Percentiles rank a stretch among this genome's conserved stretches.
Evolutionary conservation across 2,329 filamentous ascomycete genomes (phyloP).

Genomic region (Hymenoscyphus fructigenus): DNA sequence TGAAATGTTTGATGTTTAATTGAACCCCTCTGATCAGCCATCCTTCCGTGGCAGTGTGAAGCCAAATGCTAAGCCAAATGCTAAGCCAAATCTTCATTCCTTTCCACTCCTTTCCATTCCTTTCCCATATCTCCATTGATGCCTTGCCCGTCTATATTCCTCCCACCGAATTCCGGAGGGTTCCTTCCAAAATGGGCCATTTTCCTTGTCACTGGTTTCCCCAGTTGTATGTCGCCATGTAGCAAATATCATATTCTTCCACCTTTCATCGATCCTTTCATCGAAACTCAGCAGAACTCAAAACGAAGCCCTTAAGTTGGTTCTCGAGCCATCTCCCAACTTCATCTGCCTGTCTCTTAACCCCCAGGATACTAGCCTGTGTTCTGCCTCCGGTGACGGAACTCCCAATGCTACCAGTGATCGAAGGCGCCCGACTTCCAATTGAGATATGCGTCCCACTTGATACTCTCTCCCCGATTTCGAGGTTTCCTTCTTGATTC

Average conservation of each 20-base stretch:
- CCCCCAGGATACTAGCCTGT: constrained; percentile 49
- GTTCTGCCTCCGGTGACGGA: constrained; percentile 37
- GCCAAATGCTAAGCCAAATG: not conserved
- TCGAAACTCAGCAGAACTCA: constrained; percentile 28
- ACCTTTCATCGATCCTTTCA: constrained; percentile 14
- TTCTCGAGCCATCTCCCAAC: constrained; percentile 60
- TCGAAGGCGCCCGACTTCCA: constrained; percentile 35
- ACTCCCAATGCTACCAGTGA: constrained; percentile 35
- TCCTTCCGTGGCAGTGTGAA: not conserved
- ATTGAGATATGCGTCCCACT: constrained; percentile 13
- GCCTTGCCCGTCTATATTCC: not conserved
- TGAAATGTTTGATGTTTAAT: not conserved
- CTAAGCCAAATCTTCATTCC: not conserved
- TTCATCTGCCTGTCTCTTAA: constrained; percentile 58
- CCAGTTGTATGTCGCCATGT: not conserved
- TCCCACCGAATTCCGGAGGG: not conserved
- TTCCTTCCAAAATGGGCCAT: not conserved
- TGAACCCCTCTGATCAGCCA: not conserved
- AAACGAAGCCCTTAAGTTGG: constrained; percentile 48
- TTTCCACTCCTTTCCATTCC: not conserved
- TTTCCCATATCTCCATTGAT: not conserved
- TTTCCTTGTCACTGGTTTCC: not conserved
- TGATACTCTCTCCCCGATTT: constrained; percentile 6
- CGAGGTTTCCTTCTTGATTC: constrained; percentile 15
- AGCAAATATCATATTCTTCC: not conserved